These are phyloP conservation scores for Lasiosphaeriaceae sp. DNA, from an alignment of 495 filamentous ascomycete species.

Conservation along the genomic window DNA sequence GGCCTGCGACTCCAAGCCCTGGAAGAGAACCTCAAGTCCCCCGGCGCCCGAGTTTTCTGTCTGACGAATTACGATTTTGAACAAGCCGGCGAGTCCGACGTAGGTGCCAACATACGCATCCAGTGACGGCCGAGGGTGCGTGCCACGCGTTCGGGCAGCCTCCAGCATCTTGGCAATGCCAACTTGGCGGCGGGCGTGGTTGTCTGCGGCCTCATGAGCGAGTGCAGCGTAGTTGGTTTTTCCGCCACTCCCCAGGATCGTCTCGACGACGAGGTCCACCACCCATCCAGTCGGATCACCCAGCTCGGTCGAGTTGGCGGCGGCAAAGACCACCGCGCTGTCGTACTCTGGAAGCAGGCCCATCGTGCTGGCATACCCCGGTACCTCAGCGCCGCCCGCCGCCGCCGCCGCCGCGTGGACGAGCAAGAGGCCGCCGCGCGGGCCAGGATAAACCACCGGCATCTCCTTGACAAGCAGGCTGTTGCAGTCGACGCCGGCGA, in stretches of 20 bases:
- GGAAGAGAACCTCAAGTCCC: conserved; percentile 4
- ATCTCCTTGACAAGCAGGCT: neutral
- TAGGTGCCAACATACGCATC: neutral
- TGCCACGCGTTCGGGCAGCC: neutral
- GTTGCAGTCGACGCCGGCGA: conserved; percentile 1
- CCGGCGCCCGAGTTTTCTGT: neutral
- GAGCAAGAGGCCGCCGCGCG: neutral
- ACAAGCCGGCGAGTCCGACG: neutral
- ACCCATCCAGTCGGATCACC: neutral
- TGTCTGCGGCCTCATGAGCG: neutral
- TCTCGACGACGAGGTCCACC: neutral
- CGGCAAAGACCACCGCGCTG: neutral
- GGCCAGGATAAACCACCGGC: neutral
- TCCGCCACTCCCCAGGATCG: neutral
- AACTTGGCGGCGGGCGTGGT: neutral
- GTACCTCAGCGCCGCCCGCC: too few relatives aligned
- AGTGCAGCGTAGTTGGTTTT: neutral
- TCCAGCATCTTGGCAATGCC: neutral
- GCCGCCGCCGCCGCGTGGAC: neutral
- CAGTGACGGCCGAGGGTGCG: neutral
- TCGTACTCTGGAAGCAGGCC: conserved; percentile 2
- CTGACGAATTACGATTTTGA: neutral
- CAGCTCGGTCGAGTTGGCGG: neutral
- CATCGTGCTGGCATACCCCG: neutral
- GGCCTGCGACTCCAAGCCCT: conserved; percentile 6